Percentiles rank a stretch among this genome's conserved stretches.
Conservation (phyloP, 495 filamentous ascomycete species). For the Hyaloscypha finlandica region DNA sequence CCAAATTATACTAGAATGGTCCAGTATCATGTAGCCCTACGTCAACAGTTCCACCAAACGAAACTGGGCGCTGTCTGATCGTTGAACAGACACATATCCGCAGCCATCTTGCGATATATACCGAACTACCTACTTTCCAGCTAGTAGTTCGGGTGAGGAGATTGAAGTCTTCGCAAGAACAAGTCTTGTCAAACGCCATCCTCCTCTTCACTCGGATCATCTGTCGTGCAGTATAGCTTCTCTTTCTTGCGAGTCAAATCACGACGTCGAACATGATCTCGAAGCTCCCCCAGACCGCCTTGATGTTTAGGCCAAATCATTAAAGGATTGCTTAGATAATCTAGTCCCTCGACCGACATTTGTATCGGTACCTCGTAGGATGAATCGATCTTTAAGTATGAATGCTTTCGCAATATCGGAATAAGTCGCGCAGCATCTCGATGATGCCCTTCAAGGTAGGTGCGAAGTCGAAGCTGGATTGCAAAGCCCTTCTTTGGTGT, state of each 20-base stretch:
- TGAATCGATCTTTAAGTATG: constrained; percentile 28
- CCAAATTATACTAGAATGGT: no score
- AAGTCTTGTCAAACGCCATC: no score
- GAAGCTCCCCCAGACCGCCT: constrained; percentile 23
- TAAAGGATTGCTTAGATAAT: constrained; percentile 19
- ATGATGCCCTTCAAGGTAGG: constrained; percentile 18
- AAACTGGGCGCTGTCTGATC: no score
- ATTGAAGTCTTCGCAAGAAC: no score
- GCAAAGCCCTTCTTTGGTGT: constrained; percentile 24
- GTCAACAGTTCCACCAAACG: no score
- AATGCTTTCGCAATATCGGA: constrained; percentile 17
- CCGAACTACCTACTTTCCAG: no score
- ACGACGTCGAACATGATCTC: constrained; percentile 22
- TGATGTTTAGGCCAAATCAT: constrained; percentile 27
- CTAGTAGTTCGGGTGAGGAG: no score
- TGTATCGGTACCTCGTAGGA: constrained; percentile 28
- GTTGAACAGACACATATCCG: no score
- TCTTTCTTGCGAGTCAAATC: constrained; percentile 20
- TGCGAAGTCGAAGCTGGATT: constrained; percentile 30
- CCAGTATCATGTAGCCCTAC: no score
- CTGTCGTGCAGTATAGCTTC: no score
- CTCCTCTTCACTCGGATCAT: no score
- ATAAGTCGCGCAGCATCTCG: constrained; percentile 12
- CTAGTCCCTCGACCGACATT: constrained; percentile 18
- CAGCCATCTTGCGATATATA: no score